These are phyloP conservation scores for Marasmius oreades DNA, from an alignment of 1,284 basidiomycete genomes.

Conservation along the genomic window DNA sequence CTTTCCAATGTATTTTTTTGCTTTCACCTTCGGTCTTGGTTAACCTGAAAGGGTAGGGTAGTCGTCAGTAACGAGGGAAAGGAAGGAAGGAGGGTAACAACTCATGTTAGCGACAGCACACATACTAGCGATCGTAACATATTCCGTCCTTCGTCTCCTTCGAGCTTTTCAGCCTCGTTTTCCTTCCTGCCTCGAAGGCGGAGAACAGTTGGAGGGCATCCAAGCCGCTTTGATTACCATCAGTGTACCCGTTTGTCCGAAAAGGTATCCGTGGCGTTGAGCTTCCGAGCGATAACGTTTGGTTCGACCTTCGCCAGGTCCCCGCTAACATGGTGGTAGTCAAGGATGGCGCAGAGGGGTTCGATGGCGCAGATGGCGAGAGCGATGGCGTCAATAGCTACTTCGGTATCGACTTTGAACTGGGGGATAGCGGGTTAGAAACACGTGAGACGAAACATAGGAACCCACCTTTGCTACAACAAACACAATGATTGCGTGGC, in stretches of 20 bases:
- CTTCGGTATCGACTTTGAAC: conserved; percentile 30
- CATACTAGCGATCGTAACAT: conserved; percentile 27
- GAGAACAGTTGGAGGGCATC: conserved; percentile 37
- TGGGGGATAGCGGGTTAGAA: background rate
- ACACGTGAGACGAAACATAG: background rate
- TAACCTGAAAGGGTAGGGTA: background rate
- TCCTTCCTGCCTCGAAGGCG: no score
- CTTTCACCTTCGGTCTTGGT: no score
- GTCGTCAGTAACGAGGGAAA: no score
- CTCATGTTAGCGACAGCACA: conserved; percentile 34
- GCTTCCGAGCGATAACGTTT: conserved; percentile 47
- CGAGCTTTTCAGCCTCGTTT: conserved; percentile 4
- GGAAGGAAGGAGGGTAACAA: conserved; percentile 3
- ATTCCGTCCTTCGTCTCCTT: conserved; percentile 23
- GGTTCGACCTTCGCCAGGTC: conserved; percentile 45
- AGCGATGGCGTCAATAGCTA: conserved; percentile 44
- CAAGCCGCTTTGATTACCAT: conserved; percentile 48
- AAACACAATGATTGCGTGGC: conserved; percentile 51
- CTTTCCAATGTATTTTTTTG: conserved; percentile 39
- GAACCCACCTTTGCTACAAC: conserved; percentile 27
- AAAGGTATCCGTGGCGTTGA: conserved; percentile 51
- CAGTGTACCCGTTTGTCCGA: conserved; percentile 65
- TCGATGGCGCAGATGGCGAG: conserved; percentile 38
- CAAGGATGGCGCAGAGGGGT: conserved; percentile 37
- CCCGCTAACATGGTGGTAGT: conserved; percentile 48